phyloP scores from a whole-genome alignment of 2,329 filamentous ascomycete species.

The Hirsutella rhossiliensis region DNA sequence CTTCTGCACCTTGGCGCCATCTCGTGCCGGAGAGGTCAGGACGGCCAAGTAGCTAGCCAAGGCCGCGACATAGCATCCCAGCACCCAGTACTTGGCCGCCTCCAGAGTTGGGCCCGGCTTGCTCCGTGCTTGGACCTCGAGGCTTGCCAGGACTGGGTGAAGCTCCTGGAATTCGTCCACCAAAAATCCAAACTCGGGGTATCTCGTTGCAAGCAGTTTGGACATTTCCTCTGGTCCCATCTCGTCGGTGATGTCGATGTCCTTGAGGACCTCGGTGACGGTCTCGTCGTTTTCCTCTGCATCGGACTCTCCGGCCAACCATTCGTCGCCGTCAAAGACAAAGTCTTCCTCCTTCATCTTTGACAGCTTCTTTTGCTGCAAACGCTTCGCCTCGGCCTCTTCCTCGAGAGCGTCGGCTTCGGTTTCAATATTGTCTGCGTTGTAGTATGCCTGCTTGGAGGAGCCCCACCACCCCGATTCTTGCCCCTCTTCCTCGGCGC shows the following conservation, averaged over 20 bases:
- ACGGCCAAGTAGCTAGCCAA: slow-evolving; percentile 92
- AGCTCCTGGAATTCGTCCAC: slow-evolving; percentile 69
- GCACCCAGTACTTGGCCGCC: slow-evolving; percentile 63
- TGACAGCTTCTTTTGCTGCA: slow-evolving; percentile 84
- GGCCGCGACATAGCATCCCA: slow-evolving; percentile 76
- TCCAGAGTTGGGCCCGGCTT: slow-evolving; percentile 41
- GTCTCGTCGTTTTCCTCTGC: slow-evolving; percentile 42
- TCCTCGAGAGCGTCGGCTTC: slow-evolving; percentile 70
- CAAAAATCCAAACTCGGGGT: slow-evolving; percentile 85
- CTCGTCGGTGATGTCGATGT: slow-evolving; percentile 67
- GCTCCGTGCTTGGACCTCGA: slow-evolving; percentile 45
- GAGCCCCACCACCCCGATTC: slow-evolving; percentile 73
- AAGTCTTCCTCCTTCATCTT: slow-evolving; percentile 89
- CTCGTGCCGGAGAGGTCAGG: slow-evolving; percentile 66
- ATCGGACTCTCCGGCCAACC: slow-evolving; percentile 49
- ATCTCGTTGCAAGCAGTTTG: slow-evolving; percentile 64
- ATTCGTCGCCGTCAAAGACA: slow-evolving; percentile 81
- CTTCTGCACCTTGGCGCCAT: slow-evolving; percentile 37
- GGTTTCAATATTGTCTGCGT: slow-evolving; percentile 62
- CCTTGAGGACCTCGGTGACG: slow-evolving; percentile 79
- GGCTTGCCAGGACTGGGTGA: slow-evolving; percentile 49
- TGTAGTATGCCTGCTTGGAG: slow-evolving; percentile 83
- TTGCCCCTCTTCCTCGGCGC: slow-evolving; percentile 39
- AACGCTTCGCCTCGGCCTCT: slow-evolving; percentile 74
- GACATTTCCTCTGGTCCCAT: slow-evolving; percentile 65